Conservation (phyloP, 352 stramenopile genomes). For the Chrysophaeum taylorii region DNA sequence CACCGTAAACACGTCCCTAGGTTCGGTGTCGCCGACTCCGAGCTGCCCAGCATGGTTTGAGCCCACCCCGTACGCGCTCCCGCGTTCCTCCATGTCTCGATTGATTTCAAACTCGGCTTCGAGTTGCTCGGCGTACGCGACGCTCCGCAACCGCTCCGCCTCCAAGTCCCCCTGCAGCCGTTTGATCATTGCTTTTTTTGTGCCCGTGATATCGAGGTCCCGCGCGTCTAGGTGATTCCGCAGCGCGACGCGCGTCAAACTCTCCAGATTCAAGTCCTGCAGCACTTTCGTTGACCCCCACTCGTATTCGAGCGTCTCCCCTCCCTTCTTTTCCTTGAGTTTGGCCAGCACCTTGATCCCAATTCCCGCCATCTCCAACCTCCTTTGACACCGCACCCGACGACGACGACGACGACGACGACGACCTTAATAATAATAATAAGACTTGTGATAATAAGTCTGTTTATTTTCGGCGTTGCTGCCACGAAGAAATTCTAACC, state of each 20-base stretch:
- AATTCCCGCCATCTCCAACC: too few species aligned
- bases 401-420: too few species aligned
- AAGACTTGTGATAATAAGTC: too few species aligned
- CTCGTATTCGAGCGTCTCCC: neutral
- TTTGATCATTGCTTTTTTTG: slow-evolving; percentile 36
- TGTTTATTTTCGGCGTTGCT: too few species aligned
- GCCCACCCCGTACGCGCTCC: slow-evolving; percentile 34
- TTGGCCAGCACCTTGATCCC: neutral
- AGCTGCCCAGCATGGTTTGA: slow-evolving; percentile 39
- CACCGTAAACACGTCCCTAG: slow-evolving; percentile 34
- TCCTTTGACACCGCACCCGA: too few species aligned
- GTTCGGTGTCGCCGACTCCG: slow-evolving; percentile 36
- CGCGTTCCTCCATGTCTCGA: slow-evolving; percentile 40
- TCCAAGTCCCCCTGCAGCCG: slow-evolving; percentile 24
- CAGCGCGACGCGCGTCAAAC: neutral
- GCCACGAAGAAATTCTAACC: too few species aligned
- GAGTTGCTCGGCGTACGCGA: slow-evolving; percentile 34
- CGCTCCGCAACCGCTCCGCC: slow-evolving; percentile 29
- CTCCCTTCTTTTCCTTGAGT: neutral
- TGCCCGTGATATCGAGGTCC: slow-evolving; percentile 34
- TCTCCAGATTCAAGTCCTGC: neutral
- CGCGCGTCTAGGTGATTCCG: slow-evolving; percentile 35
- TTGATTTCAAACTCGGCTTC: slow-evolving; percentile 40
- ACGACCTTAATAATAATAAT: too few species aligned
- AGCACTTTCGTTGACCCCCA: neutral